Evolutionary conservation across 164 flowering plant species (phyloP).

Genomic region (Macadamia tetraphylla): DNA sequence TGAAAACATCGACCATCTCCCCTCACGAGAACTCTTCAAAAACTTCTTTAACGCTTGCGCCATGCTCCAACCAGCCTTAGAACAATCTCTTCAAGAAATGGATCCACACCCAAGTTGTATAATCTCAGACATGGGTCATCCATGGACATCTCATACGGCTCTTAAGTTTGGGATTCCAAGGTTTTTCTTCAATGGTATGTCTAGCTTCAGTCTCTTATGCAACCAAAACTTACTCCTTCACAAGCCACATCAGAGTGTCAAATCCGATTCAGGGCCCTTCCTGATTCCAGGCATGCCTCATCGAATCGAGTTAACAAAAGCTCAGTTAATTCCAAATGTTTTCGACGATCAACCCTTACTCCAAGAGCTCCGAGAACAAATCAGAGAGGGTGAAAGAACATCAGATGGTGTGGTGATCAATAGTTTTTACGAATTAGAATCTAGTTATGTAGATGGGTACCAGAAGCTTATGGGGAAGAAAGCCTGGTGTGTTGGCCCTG

Average conservation of each 20-base stretch:
- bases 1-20: constrained; percentile 40
- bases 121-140: constrained; percentile 32
- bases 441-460: constrained; percentile 12
- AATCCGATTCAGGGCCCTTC: constrained; percentile 26
- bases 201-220: constrained; percentile 29
- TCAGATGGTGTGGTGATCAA: constrained; percentile 33
- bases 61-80: constrained; percentile 35
- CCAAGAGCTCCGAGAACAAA: constrained; percentile 13
- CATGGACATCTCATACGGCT: constrained; percentile 37
- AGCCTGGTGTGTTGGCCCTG: constrained; percentile 40
- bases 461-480: constrained; percentile 14
- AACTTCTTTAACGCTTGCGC: constrained; percentile 30
- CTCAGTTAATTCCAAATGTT: constrained; percentile 23
- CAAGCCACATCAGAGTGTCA: constrained; percentile 14
- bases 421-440: constrained; percentile 29
- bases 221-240: constrained; percentile 9
- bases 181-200: constrained; percentile 30
- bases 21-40: constrained; percentile 12
- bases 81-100: constrained; percentile 17
- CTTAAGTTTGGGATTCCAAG: constrained; percentile 36
- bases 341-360: constrained; percentile 1
- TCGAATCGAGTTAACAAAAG: constrained; percentile 27
- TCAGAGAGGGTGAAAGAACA: constrained; percentile 25
- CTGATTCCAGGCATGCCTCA: constrained; percentile 47
- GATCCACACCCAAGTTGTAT: constrained; percentile 41